Evolutionary conservation across 1,284 basidiomycete species (phyloP).

Genomic region (Puccinia polysora): DNA sequence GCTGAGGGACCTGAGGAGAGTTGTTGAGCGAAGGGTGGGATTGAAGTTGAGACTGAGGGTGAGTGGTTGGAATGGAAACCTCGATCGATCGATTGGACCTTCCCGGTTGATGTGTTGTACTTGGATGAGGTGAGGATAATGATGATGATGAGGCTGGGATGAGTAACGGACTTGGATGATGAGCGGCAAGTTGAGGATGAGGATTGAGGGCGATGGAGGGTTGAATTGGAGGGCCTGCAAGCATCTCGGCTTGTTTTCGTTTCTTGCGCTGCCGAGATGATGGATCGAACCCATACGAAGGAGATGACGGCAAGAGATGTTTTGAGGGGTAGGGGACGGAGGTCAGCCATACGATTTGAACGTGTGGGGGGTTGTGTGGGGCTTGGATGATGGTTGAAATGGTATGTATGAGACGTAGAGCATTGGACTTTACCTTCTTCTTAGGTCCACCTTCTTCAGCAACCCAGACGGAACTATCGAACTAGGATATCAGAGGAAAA

Average conservation of each 20-base stretch:
- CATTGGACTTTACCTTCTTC: slow-evolving; percentile 35
- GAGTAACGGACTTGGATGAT: neutral
- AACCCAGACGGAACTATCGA: slow-evolving; percentile 36
- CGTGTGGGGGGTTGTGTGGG: neutral
- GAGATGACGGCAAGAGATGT: neutral
- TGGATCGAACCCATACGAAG: too few species aligned
- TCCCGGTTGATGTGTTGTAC: neutral
- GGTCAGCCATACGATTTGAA: neutral
- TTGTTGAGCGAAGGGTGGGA: neutral
- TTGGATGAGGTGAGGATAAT: neutral
- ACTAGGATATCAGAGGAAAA: neutral
- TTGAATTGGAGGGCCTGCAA: neutral
- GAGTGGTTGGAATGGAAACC: slow-evolving; percentile 3
- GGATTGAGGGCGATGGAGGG: neutral
- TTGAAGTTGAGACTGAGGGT: neutral
- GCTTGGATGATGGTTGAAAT: too few species aligned
- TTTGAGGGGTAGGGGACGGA: too few species aligned
- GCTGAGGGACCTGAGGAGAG: neutral
- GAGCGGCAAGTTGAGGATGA: neutral
- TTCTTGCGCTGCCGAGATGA: slow-evolving; percentile 25
- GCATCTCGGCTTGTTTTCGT: slow-evolving; percentile 35
- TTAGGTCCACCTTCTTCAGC: slow-evolving; percentile 42
- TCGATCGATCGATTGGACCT: neutral
- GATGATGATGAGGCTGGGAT: neutral
- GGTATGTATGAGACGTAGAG: neutral